Evolutionary conservation across 73 alveolate genomes (phyloP), one percentile per base, ranked within the genome.

Genomic region (Vitrella brassicaformis): DNA sequence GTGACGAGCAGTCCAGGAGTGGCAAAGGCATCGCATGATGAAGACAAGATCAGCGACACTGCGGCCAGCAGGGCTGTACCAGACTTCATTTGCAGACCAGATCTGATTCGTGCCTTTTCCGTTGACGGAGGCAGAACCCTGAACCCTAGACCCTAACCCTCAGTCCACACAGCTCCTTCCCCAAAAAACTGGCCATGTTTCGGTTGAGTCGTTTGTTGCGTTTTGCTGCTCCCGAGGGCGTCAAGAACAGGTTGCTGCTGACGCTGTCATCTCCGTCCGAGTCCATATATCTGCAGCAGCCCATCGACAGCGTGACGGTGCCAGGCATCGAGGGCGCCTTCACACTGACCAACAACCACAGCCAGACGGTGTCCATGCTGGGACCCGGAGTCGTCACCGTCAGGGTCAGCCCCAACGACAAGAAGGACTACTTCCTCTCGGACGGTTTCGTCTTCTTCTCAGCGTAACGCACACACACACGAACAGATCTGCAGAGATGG

Each of bases 261-360:
- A 76, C 77, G 22, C 75, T 76, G 47, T 30, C 77, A 9, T 68
- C 77, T 25, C 83, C 83, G 22, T 71, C 75, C n/a, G 83, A 76
- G 77, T 74, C 77, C 26, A 76, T 76, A 31, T 76, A 39, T 67
- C 46, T 46, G 71, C 67, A 76, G 77, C 67, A 76, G 77, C 83
- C 83, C 25, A 77, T 76, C 10, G 83, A 76, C 75, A 68, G 77
- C 31, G 83, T 76, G 46, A 76, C 83, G 26, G 83, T 76, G 67
- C 83, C 83, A 27, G 83, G 83, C 25, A 68, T 74, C 30, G 83
- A 76, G 81, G 81, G 81, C 25, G 76, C 69, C 67, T 76, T 76
- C 77, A 76, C 83, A 45, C 75, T 76, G 71, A 76, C 83, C 70
- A 76, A 76, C 83, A 76, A 76, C 46, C 83, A 76, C 77, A 66